These are phyloP conservation scores for Penicillium decumbens DNA, from an alignment of 2,329 filamentous ascomycete genomes.

Conservation along the genomic window DNA sequence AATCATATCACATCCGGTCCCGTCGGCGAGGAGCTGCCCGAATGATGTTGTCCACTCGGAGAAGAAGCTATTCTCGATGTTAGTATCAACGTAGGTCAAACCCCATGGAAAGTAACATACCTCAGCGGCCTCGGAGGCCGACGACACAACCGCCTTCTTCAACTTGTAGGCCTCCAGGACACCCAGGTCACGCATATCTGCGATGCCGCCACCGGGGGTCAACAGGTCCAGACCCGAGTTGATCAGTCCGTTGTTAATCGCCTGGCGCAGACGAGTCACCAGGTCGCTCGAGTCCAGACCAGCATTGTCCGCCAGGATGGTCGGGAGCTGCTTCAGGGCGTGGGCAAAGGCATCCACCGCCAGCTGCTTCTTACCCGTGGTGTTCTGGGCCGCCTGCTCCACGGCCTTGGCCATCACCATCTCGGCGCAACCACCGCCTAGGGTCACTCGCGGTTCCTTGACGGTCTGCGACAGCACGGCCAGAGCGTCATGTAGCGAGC, in stretches of 20 bases:
- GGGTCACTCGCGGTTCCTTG: conserved; percentile 85
- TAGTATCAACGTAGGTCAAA: conserved; percentile 7
- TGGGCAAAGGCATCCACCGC: conserved; percentile 86
- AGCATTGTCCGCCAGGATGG: conserved; percentile 94
- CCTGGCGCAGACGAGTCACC: conserved; percentile 83
- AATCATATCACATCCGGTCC: conserved; percentile 61
- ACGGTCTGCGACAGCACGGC: conserved; percentile 96
- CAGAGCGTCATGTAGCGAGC: conserved; percentile 90
- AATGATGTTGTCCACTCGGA: conserved; percentile 97
- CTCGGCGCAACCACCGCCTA: conserved; percentile 93
- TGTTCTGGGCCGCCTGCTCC: conserved; percentile 84
- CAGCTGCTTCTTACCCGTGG: conserved; percentile 93
- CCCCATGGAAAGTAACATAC: conserved; percentile 49
- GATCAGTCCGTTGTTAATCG: conserved; percentile 89
- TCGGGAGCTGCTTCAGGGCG: conserved; percentile 87
- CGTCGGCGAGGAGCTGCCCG: conserved; percentile 80
- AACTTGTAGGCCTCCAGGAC: conserved; percentile 98
- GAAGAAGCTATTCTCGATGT: conserved; percentile 58
- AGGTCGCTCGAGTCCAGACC: conserved; percentile 93
- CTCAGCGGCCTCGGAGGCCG: conserved; percentile 93
- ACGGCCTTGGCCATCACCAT: conserved; percentile 99
- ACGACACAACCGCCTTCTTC: conserved; percentile 95
- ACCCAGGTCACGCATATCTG: conserved; percentile 91
- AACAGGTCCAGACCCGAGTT: conserved; percentile 86
- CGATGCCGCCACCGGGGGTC: conserved; percentile 84